Evolutionary conservation across 2,329 filamentous ascomycete species (phyloP).

Genomic region (Diaporthe sp.): DNA sequence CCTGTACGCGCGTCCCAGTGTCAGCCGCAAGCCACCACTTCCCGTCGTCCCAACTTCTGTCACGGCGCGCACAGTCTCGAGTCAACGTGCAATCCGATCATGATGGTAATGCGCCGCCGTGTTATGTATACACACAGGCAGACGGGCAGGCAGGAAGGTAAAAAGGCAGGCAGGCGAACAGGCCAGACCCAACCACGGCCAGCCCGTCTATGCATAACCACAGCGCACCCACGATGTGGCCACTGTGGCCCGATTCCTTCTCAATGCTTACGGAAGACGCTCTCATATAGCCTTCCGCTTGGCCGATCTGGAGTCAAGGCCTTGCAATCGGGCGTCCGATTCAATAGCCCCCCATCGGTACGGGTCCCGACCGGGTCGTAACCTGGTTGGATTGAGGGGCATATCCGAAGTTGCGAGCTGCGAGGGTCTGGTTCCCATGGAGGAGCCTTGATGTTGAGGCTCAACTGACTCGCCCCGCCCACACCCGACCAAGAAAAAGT

Average conservation of each 20-base stretch:
- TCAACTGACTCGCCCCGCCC: slow-evolving; percentile 35
- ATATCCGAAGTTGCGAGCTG: neutral
- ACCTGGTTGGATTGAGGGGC: neutral
- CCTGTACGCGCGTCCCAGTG: slow-evolving; percentile 22
- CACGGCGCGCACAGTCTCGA: neutral
- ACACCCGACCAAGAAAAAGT: neutral
- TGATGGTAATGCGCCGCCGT: neutral
- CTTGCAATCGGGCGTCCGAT: slow-evolving; percentile 14
- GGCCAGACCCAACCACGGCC: slow-evolving; percentile 4
- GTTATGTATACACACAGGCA: neutral
- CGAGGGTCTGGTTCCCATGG: neutral
- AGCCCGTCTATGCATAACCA: neutral
- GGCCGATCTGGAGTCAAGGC: neutral
- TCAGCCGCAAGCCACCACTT: slow-evolving; percentile 23
- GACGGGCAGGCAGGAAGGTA: neutral
- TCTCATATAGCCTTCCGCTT: neutral
- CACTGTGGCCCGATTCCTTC: slow-evolving; percentile 15
- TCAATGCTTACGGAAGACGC: neutral
- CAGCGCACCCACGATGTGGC: slow-evolving; percentile 13
- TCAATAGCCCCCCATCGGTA: slow-evolving; percentile 8
- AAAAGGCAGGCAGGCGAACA: neutral
- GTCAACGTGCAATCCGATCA: neutral
- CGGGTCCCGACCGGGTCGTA: slow-evolving; percentile 3
- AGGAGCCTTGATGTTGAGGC: slow-evolving; percentile 29
- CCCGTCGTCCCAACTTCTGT: slow-evolving; percentile 32